phyloP scores from a whole-genome alignment of 73 alveolate species.

The Uronychia binucleata region DNA sequence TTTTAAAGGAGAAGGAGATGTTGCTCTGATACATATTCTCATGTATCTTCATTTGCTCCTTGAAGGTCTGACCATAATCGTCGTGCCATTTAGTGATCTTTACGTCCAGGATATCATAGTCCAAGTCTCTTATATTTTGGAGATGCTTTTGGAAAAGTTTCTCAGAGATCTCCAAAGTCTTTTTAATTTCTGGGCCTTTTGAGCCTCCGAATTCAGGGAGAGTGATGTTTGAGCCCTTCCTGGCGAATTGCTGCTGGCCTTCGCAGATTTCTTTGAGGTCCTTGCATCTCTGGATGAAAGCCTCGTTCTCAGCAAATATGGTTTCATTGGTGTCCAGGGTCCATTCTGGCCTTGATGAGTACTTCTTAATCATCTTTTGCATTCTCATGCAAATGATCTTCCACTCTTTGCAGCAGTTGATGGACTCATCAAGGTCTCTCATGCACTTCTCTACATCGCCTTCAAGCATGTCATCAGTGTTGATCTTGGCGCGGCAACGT shows the following conservation, averaged over 20 bases:
- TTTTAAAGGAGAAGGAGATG: slow-evolving; percentile 97
- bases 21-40: slow-evolving; percentile 96
- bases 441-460: slow-evolving; percentile 95
- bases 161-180: slow-evolving; percentile 91
- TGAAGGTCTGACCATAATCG: slow-evolving; percentile 91
- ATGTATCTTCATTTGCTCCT: slow-evolving; percentile 84
- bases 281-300: slow-evolving; percentile 99
- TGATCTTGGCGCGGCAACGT: slow-evolving; percentile 88
- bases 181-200: slow-evolving; percentile 95
- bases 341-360: slow-evolving; percentile 53
- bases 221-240: slow-evolving; percentile 82
- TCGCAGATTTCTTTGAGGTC: slow-evolving; percentile 98
- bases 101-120: slow-evolving; percentile 97
- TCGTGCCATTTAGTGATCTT: slow-evolving; percentile 99
- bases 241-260: slow-evolving; percentile 97
- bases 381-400: slow-evolving; percentile 69
- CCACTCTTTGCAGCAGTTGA: slow-evolving; percentile 95
- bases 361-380: slow-evolving; percentile 64
- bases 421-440: slow-evolving; percentile 86
- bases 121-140: slow-evolving; percentile 85
- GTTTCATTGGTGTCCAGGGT: slow-evolving; percentile 89
- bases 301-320: slow-evolving; percentile 99
- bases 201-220: slow-evolving; percentile 99
- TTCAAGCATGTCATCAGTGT: slow-evolving; percentile 86
- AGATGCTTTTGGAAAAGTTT: slow-evolving; percentile 90